phyloP scores from a whole-genome alignment of 192 early-diverging fungal species.

The Coemansia sp. region DNA sequence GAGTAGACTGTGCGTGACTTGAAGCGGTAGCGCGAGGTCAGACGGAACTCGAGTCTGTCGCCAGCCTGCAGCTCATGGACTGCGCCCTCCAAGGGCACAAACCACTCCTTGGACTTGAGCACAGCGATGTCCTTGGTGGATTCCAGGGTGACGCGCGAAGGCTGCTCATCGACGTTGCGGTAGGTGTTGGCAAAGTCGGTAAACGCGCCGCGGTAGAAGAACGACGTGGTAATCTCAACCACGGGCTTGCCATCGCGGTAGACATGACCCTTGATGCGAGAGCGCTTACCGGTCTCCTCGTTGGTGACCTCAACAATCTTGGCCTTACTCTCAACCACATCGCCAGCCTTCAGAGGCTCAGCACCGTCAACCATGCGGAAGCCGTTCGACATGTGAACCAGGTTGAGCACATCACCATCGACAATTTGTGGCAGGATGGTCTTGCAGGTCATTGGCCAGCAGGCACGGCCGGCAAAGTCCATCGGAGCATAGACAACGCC shows the following conservation, averaged over 20 bases:
- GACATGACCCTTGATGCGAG: slow-evolving; percentile 83
- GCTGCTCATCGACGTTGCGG: slow-evolving; percentile 78
- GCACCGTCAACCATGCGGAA: slow-evolving; percentile 80
- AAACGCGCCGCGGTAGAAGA: slow-evolving; percentile 91
- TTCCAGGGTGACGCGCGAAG: slow-evolving; percentile 71
- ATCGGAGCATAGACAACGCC: slow-evolving; percentile 84
- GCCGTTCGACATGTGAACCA: slow-evolving; percentile 93
- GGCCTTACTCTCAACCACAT: slow-evolving; percentile 80
- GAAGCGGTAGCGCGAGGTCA: slow-evolving; percentile 49
- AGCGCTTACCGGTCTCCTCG: slow-evolving; percentile 87
- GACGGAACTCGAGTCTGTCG: slow-evolving; percentile 54
- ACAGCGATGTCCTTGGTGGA: slow-evolving; percentile 87
- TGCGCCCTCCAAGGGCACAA: slow-evolving; percentile 51
- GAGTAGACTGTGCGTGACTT: slow-evolving; percentile 62
- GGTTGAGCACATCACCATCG: slow-evolving; percentile 86
- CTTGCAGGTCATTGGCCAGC: slow-evolving; percentile 81
- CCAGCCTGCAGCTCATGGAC: slow-evolving; percentile 64
- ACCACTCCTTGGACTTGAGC: slow-evolving; percentile 87
- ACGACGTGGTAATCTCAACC: slow-evolving; percentile 84
- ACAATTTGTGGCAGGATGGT: slow-evolving; percentile 91
- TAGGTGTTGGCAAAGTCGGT: slow-evolving; percentile 88
- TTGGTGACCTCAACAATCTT: slow-evolving; percentile 84
- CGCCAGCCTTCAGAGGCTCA: slow-evolving; percentile 74
- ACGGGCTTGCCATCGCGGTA: slow-evolving; percentile 72
- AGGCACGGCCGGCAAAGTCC: slow-evolving; percentile 65